A percentile compares a stretch with the other conserved stretches of the same genome.
Conservation (phyloP, 768 basidiomycete genomes). For the Suillus ampliporus region DNA sequence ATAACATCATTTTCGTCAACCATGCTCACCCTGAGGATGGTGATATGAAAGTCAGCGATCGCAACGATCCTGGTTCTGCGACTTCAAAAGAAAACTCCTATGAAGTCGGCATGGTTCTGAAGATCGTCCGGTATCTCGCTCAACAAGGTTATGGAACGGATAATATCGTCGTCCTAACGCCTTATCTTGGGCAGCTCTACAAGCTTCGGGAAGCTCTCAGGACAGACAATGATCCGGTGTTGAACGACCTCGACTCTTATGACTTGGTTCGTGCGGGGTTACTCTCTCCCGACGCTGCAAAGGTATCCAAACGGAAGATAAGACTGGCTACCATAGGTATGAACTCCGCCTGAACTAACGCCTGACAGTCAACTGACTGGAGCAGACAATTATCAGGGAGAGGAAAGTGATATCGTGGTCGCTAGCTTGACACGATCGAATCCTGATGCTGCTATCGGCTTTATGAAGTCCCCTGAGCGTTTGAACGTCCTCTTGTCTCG, state of each 20-base stretch:
- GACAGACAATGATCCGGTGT: constrained; percentile 53
- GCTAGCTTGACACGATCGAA: constrained; percentile 64
- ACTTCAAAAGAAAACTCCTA: constrained; percentile 60
- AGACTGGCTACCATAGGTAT: constrained; percentile 68
- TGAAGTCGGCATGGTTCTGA: constrained; percentile 63
- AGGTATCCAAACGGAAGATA: constrained; percentile 48
- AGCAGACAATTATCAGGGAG: constrained; percentile 73
- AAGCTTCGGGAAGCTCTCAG: constrained; percentile 48
- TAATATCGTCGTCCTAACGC: constrained; percentile 62
- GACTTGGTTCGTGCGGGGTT: constrained; percentile 63
- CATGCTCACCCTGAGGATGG: constrained; percentile 60
- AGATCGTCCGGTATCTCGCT: constrained; percentile 62
- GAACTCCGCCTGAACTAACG: constrained; percentile 10
- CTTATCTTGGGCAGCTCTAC: constrained; percentile 64
- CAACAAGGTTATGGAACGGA: constrained; percentile 68
- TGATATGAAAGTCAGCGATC: constrained; percentile 41
- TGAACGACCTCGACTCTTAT: constrained; percentile 63
- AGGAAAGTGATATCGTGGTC: constrained; percentile 68
- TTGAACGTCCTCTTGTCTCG: constrained; percentile 68
- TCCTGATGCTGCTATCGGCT: constrained; percentile 57
- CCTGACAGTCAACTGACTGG: neutral
- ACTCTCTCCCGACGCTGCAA: constrained; percentile 45
- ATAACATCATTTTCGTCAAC: constrained; percentile 62
- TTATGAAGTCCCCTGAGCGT: constrained; percentile 69
- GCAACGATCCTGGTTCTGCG: constrained; percentile 46